These are phyloP conservation scores for Suillus paluster DNA, from an alignment of 768 basidiomycete species.

Conservation along the genomic window DNA sequence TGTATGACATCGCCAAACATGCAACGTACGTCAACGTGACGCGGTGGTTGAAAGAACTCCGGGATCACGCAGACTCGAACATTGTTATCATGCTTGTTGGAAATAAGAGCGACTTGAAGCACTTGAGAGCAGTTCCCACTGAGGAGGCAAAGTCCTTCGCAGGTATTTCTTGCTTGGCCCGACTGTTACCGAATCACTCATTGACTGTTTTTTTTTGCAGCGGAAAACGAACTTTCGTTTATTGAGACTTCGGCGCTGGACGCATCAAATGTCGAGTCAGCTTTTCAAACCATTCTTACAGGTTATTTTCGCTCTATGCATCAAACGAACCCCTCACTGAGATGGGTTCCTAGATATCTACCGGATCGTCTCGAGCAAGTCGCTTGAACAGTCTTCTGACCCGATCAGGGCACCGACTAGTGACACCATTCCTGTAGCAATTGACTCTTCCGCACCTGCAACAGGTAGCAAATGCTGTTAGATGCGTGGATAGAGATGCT, in stretches of 20 bases:
- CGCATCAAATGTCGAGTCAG: conserved; percentile 96
- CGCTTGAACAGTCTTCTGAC: conserved; percentile 83
- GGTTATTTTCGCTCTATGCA: conserved; percentile 50
- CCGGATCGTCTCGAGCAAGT: conserved; percentile 95
- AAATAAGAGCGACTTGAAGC: conserved; percentile 99
- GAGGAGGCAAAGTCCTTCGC: conserved; percentile 96
- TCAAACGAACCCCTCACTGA: not conserved
- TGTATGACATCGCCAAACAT: conserved; percentile 94
- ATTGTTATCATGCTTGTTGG: conserved; percentile 97
- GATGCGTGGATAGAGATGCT: conserved; percentile 11
- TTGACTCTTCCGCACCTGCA: conserved; percentile 58
- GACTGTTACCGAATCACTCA: not conserved
- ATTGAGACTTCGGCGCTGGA: conserved; percentile 99
- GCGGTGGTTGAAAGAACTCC: conserved; percentile 95
- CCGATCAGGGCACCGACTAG: conserved; percentile 80
- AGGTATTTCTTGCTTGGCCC: conserved; percentile 47
- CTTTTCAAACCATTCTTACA: conserved; percentile 95
- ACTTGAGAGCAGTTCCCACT: conserved; percentile 93
- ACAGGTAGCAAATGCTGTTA: conserved; percentile 71
- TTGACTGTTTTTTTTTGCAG: conserved; percentile 41
- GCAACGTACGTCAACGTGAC: conserved; percentile 93
- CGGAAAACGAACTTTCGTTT: conserved; percentile 91
- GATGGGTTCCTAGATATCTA: conserved; percentile 78
- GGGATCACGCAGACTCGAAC: conserved; percentile 92
- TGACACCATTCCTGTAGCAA: conserved; percentile 76